Evolutionary conservation across 2,329 filamentous ascomycete species (phyloP).

Genomic region (Pseudocercospora fijiensis): DNA sequence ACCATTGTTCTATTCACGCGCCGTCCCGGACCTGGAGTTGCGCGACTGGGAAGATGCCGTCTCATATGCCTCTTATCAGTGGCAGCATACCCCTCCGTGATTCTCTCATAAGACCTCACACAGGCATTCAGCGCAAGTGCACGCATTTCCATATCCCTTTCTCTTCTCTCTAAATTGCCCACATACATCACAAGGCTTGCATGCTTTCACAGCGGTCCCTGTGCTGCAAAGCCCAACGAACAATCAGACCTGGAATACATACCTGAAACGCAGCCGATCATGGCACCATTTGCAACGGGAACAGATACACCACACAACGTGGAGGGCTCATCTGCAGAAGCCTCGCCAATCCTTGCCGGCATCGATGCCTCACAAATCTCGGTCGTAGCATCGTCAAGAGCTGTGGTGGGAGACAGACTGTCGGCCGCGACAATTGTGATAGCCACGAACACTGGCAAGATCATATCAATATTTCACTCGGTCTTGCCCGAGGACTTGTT

Average conservation of each 20-base stretch:
- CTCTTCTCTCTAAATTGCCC: background rate
- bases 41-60: constrained; percentile 18
- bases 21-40: constrained; percentile 7
- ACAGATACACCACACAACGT: constrained; percentile 30
- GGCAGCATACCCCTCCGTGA: constrained; percentile 8
- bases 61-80: constrained; percentile 19
- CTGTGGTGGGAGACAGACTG: constrained; percentile 72
- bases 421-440: constrained; percentile 81
- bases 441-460: constrained; percentile 77
- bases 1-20: background rate
- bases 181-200: background rate
- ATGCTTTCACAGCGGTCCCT: background rate
- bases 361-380: constrained; percentile 50
- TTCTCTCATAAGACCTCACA: background rate
- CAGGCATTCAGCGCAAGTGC: background rate
- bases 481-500: constrained; percentile 76
- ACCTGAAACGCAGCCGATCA: constrained; percentile 12
- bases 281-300: constrained; percentile 37
- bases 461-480: constrained; percentile 69
- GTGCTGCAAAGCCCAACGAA: background rate
- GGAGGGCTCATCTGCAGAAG: constrained; percentile 17
- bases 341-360: constrained; percentile 19
- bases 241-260: background rate
- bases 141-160: background rate
- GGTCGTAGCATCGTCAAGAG: constrained; percentile 80